phyloP scores from a whole-genome alignment of 306 rosid genomes.

The Spatholobus suberectus region DNA sequence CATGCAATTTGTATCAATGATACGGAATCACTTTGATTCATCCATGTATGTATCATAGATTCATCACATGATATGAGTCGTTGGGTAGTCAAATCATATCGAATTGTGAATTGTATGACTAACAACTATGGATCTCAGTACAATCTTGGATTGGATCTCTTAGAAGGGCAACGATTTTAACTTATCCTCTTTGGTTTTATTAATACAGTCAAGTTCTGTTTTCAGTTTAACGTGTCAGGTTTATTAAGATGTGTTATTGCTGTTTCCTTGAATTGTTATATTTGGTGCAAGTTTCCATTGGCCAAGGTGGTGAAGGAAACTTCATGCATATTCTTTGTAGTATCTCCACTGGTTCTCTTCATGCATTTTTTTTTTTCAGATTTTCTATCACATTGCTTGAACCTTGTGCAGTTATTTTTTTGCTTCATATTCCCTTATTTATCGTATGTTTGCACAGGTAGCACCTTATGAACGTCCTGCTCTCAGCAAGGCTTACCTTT shows the following conservation, averaged over 20 bases:
- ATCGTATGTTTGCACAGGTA: slow-evolving; percentile 56
- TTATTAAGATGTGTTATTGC: neutral
- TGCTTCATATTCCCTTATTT: slow-evolving; percentile 22
- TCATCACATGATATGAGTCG: neutral
- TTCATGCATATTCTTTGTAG: neutral
- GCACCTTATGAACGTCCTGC: slow-evolving; percentile 99
- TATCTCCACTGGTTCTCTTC: neutral
- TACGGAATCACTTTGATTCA: neutral
- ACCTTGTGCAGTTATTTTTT: slow-evolving; percentile 10
- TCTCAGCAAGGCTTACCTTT: slow-evolving; percentile 94
- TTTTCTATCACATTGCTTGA: neutral
- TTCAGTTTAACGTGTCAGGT: neutral
- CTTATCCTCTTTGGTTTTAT: neutral
- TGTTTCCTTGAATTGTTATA: neutral
- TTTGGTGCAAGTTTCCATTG: neutral
- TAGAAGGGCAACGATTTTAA: neutral
- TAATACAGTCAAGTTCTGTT: neutral
- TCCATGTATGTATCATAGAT: neutral
- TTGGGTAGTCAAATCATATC: neutral
- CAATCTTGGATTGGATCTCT: neutral
- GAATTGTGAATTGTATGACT: neutral
- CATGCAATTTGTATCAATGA: neutral
- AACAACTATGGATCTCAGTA: neutral
- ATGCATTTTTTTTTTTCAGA: slow-evolving; percentile 1
- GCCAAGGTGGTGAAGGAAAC: neutral